These are phyloP conservation scores for Populus simonii DNA, from an alignment of 345 rosid genomes.

Conservation along the genomic window DNA sequence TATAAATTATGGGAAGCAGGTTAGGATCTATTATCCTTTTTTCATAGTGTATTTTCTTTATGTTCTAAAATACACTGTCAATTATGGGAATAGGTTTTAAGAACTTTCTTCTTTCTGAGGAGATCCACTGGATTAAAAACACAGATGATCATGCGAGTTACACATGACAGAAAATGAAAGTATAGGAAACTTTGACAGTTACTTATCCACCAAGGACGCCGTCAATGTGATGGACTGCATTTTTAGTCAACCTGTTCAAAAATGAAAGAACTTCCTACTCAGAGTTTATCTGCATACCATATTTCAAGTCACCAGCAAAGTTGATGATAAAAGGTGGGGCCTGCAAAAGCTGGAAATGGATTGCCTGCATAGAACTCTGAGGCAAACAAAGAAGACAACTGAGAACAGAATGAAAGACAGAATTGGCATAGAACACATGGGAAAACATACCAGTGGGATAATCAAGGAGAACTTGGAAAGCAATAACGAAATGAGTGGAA, in stretches of 20 bases:
- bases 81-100: not conserved
- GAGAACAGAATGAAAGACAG: slow-evolving; percentile 8
- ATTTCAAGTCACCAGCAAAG: slow-evolving; percentile 88
- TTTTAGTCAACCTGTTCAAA: slow-evolving; percentile 11
- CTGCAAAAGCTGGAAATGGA: slow-evolving; percentile 71
- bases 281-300: slow-evolving; percentile 40
- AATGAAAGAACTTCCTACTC: not conserved
- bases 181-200: not conserved
- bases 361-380: slow-evolving; percentile 77
- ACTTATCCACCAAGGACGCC: too few species aligned
- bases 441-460: slow-evolving; percentile 64
- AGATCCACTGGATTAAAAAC: not conserved
- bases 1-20: too few species aligned
- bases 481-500: slow-evolving; percentile 65
- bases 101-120: not conserved
- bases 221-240: not conserved
- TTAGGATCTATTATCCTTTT: too few species aligned
- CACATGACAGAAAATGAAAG: not conserved
- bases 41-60: too few species aligned
- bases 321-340: slow-evolving; percentile 67
- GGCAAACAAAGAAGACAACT: slow-evolving; percentile 19
- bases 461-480: slow-evolving; percentile 81
- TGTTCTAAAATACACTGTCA: too few species aligned
- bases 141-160: too few species aligned
- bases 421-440: not conserved